Evolutionary conservation across 768 basidiomycete species (phyloP), one percentile per base, ranked within the genome.

Genomic region (Boletus reticuloceps): DNA sequence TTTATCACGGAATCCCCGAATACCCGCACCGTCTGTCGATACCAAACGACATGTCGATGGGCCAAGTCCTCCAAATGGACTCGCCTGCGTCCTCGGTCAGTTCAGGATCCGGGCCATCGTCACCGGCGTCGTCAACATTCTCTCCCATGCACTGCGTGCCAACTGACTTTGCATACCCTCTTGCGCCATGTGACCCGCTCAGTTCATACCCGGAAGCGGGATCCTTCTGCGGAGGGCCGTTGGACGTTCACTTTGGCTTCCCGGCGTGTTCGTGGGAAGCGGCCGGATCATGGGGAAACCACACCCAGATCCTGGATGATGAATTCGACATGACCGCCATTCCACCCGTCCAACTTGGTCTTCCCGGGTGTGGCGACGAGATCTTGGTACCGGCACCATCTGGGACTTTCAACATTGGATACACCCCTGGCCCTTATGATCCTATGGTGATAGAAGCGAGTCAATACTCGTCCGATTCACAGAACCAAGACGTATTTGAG

Each of bases 271-370:
- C 69, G 47, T 77, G 74, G 71, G 68, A 66, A 4, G 52, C 65
- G 6, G 59, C 63, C 31, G 50, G 64, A 29, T 54, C 71, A 50
- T 76, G 76, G 75, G 68, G 65, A 8, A 64, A 64, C 67, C 55
- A 76, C 62, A 22, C 58, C 60, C 68, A 72, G 47, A 59, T 74
- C 52, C 71, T 88, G 38, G 78, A 76, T 52, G 83, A 85, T 67
- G 86, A 88, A 70, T 89, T 88, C 65, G 86, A 88, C 64, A 69
- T 89, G 58, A 71, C 64, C 60, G 72, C 83, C 22, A 89, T 89
- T 58, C 86, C 85, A 3, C 80, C 85, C 0, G 78, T 87, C 66
- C 79, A 86, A 58, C 73, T 87, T 50, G 82, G 82, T 16, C 65
- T 81, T 56, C 74, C 80, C 46, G 82, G 81, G 42, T 77, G 73